phyloP scores from a whole-genome alignment of 306 rosid genomes.

The Prinsepia uniflora region DNA sequence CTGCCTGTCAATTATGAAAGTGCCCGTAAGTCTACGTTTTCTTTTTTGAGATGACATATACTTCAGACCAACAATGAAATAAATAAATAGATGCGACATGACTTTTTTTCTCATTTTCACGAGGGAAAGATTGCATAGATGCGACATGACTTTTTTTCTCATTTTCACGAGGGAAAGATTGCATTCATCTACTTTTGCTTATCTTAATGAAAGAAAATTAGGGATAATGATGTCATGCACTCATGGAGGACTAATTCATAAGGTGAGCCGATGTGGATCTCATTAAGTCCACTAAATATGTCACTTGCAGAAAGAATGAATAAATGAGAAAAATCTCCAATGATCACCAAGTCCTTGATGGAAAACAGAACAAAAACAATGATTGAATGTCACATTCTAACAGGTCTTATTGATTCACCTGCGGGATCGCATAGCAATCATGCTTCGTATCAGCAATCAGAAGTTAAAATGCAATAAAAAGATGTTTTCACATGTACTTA shows the following conservation, averaged over 20 bases:
- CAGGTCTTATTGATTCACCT: too few relatives aligned
- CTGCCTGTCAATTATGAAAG: conserved; percentile 13
- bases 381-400: too few relatives aligned
- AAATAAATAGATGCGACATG: conserved; percentile 1
- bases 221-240: neutral
- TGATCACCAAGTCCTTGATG: too few relatives aligned
- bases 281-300: neutral
- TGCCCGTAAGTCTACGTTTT: conserved; percentile 20
- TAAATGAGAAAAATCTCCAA: too few relatives aligned
- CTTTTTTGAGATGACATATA: conserved; percentile 10
- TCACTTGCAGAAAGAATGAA: too few relatives aligned
- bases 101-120: neutral
- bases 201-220: neutral
- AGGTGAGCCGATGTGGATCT: neutral
- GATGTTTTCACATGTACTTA: too few relatives aligned
- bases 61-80: conserved; percentile 7
- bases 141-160: neutral
- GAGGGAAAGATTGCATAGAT: neutral
- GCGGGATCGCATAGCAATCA: too few relatives aligned
- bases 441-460: too few relatives aligned
- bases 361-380: too few relatives aligned
- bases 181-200: neutral
- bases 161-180: neutral
- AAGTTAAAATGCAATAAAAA: too few relatives aligned
- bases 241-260: neutral